Evolutionary conservation across 371 early-diverging fungal genomes (phyloP).

Genomic region (Syncephalis plumigaleata): DNA sequence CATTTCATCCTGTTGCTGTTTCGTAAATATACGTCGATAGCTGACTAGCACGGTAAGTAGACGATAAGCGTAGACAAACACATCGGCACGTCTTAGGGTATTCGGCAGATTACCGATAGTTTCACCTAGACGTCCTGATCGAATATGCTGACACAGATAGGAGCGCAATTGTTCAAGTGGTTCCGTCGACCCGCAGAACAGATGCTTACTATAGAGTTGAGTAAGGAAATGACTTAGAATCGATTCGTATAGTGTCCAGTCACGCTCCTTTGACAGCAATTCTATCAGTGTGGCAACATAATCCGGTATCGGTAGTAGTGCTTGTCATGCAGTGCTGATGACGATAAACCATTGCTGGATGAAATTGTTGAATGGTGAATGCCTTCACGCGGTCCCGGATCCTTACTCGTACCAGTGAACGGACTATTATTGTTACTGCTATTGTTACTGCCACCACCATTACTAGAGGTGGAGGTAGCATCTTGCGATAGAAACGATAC

Average conservation of each 20-base stretch:
- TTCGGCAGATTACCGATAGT: conserved; percentile 18
- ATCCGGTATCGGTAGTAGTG: conserved; percentile 18
- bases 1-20: conserved; percentile 51
- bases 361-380: conserved; percentile 10
- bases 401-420: too few relatives aligned
- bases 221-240: conserved; percentile 38
- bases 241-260: conserved; percentile 41
- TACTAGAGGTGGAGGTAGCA: too few relatives aligned
- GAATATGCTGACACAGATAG: background rate
- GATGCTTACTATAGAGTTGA: conserved; percentile 53
- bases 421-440: too few relatives aligned
- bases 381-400: background rate
- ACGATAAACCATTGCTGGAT: too few relatives aligned
- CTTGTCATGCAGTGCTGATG: too few relatives aligned
- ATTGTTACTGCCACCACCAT: too few relatives aligned
- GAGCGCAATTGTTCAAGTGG: conserved; percentile 13
- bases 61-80: conserved; percentile 43
- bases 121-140: background rate
- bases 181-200: conserved; percentile 38
- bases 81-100: conserved; percentile 33
- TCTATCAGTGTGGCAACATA: conserved; percentile 31
- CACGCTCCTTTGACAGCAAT: conserved; percentile 36
- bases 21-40: conserved; percentile 52
- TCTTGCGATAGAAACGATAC: too few relatives aligned
- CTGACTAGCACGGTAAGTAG: conserved; percentile 49